Conservation (phyloP, 2,329 filamentous ascomycete species). For the Westerdykella ornata region DNA sequence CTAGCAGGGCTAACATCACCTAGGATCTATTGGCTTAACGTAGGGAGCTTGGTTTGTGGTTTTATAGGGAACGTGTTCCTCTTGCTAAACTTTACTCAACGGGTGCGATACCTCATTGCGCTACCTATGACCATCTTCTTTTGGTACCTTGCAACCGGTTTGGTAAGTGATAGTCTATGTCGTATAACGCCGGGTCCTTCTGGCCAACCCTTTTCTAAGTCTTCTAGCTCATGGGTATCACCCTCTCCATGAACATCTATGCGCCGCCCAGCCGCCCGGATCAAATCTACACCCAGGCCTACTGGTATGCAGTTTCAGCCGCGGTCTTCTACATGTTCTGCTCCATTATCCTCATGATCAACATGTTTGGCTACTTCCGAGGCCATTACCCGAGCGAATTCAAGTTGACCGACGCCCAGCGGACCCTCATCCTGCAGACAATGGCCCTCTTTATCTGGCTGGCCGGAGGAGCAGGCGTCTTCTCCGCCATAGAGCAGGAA, state of each 20-base stretch:
- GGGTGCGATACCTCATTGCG: constrained; percentile 72
- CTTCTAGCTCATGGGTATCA: constrained; percentile 56
- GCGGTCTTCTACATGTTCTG: constrained; percentile 73
- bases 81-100: constrained; percentile 77
- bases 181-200: not conserved
- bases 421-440: constrained; percentile 84
- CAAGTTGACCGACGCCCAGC: constrained; percentile 67
- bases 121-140: constrained; percentile 76
- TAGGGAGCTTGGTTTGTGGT: constrained; percentile 67
- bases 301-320: constrained; percentile 78
- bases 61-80: constrained; percentile 74
- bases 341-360: constrained; percentile 68
- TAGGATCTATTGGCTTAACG: constrained; percentile 69
- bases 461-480: constrained; percentile 68
- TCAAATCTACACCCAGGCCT: constrained; percentile 68
- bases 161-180: constrained; percentile 47
- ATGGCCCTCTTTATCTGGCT: constrained; percentile 80
- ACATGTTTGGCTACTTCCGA: constrained; percentile 68
- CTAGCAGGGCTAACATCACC: not conserved
- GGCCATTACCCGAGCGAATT: constrained; percentile 76
- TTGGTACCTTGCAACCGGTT: constrained; percentile 61
- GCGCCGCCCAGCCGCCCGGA: constrained; percentile 44
- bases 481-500: constrained; percentile 56
- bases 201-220: not conserved
- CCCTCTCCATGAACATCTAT: constrained; percentile 59